phyloP scores from a whole-genome alignment of 805 yeast species.

The Candida pseudofarinosa region DNA sequence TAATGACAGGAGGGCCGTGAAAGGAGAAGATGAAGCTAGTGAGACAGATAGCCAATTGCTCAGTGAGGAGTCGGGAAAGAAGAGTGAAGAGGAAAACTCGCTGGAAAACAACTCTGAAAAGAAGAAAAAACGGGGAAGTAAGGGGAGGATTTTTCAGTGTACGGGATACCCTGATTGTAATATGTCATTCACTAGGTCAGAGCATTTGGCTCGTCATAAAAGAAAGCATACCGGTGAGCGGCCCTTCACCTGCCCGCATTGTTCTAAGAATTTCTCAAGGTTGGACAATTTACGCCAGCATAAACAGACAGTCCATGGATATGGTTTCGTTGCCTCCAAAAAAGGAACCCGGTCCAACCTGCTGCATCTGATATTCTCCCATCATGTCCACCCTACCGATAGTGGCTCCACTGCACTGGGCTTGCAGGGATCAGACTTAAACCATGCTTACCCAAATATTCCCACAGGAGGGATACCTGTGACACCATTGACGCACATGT shows the following conservation, averaged over 20 bases:
- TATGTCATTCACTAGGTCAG: constrained; percentile 88
- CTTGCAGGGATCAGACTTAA: neutral
- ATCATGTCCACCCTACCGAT: neutral
- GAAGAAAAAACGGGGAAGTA: constrained; percentile 38
- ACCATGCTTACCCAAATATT: neutral
- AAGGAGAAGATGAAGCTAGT: neutral
- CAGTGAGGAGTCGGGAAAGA: neutral
- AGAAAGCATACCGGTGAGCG: constrained; percentile 93
- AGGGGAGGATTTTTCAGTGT: constrained; percentile 75
- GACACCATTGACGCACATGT: neutral
- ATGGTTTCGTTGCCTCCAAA: constrained; percentile 7
- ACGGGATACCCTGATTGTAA: constrained; percentile 80
- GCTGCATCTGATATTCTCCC: neutral
- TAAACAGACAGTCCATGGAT: constrained; percentile 65
- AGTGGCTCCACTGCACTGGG: neutral
- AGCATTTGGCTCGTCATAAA: constrained; percentile 88
- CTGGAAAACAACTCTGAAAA: neutral
- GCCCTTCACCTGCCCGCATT: constrained; percentile 84
- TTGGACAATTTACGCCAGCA: constrained; percentile 89
- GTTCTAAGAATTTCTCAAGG: constrained; percentile 74
- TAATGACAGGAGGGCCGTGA: neutral
- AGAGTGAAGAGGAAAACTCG: neutral
- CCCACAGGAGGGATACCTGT: neutral
- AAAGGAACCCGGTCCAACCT: constrained; percentile 2
- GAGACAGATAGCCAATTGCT: neutral